Base-by-base conservation (phyloP, 768 basidiomycete species). In the Mycena venus region DNA sequence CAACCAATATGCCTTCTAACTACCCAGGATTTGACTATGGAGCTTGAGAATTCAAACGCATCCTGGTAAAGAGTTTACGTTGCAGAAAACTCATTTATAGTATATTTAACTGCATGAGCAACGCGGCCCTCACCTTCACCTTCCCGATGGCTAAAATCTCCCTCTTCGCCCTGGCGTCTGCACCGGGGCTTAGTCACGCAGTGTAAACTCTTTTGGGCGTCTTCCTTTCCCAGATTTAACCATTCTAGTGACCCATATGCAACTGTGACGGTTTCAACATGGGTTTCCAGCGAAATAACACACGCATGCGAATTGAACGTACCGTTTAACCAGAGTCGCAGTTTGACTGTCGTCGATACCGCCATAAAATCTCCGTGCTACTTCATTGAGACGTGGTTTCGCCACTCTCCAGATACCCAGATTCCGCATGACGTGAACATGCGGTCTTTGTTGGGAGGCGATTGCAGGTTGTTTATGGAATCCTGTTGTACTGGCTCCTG, bases 391-490 rank as follows among this genome's bases (percentile, higher is more conserved):
- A 75, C 40, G 6, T 75, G 74, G 74, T 77, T 77, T 32, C 58
- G 49, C 19, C 67, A 58, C 29, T 77, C 76, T 3, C 76, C 76
- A 4, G 70, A 77, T 47, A 38, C 76, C 21, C 32, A 38, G 34
- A 77, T 77, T 25, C 70, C 82, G 60, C 76, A 83, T 76, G 36
- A 77, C 25, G 66, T 84, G 77, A 58, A 82, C 70, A 27, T 79
- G 73, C 68, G 76, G 25, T 31, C 74, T 29, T 68, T 76, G 31
- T 27, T 76, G 38, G 44, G 70, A 70, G 63, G 71, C 70, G 5
- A 5, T 3, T 63, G 7, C 56, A 27, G n/a, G 23, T 32, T 2
- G 8, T 25, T 15, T 23, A 25, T 51, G 49, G 8, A 14, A 5
- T 27, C n/a, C 47, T 25, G 17, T 34, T 31, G 31, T 36, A 12